These are phyloP conservation scores for Gloeopeniophorella convolvens DNA, from an alignment of 768 basidiomycete genomes.

Conservation along the genomic window DNA sequence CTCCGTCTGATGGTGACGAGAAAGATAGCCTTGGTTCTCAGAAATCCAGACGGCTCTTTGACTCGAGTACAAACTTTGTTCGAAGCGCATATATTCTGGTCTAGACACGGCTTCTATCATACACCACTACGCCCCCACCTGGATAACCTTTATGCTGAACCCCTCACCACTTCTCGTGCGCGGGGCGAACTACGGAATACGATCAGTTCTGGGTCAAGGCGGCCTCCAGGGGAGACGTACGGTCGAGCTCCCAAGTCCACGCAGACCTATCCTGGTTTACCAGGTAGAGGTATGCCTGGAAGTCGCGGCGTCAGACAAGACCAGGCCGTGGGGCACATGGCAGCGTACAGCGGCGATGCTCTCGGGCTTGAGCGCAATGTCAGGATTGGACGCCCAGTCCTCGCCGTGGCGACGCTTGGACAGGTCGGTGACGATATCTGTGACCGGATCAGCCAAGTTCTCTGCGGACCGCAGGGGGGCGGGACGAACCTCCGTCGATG, in stretches of 20 bases:
- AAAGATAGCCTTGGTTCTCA: too few relatives aligned
- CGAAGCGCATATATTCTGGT: too few relatives aligned
- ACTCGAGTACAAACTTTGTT: too few relatives aligned
- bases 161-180: constrained; percentile 47
- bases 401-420: constrained; percentile 12
- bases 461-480: too few relatives aligned
- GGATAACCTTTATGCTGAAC: too few relatives aligned
- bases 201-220: not conserved
- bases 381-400: constrained; percentile 39
- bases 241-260: constrained; percentile 76
- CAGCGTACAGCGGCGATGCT: constrained; percentile 56
- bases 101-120: too few relatives aligned
- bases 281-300: constrained; percentile 59
- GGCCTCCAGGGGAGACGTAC: constrained; percentile 39
- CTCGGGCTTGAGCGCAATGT: constrained; percentile 50
- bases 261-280: constrained; percentile 63
- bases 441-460: not conserved
- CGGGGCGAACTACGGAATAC: constrained; percentile 37
- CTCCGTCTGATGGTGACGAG: too few relatives aligned
- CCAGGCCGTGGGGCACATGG: not conserved
- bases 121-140: too few relatives aligned
- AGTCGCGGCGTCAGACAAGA: not conserved
- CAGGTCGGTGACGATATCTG: constrained; percentile 26
- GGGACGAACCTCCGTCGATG: constrained; percentile 53
- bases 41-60: too few relatives aligned